Evolutionary conservation across 768 basidiomycete species (phyloP).

Genomic region (Rhizopogon salebrosus): DNA sequence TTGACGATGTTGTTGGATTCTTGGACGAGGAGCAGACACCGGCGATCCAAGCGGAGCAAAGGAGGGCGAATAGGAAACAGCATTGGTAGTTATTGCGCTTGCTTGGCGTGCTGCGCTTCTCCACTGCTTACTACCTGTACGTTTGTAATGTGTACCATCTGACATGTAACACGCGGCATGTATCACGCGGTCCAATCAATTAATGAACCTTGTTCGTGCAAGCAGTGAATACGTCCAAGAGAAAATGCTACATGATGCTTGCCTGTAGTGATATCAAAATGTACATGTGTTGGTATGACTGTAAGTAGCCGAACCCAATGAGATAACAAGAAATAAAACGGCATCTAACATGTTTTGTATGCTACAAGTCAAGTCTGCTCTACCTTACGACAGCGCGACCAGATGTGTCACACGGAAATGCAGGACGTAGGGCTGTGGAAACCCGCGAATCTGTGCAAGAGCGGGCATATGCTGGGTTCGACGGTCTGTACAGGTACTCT

Average conservation of each 20-base stretch:
- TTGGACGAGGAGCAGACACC: constrained; percentile 29
- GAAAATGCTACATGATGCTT: background rate
- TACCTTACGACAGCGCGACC: background rate
- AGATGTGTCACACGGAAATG: constrained; percentile 17
- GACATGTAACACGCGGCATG: background rate
- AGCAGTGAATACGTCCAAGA: background rate
- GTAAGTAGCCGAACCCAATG: background rate
- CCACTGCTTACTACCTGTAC: background rate
- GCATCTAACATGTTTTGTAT: background rate
- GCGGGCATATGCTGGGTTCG: constrained; percentile 26
- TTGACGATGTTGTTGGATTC: constrained; percentile 28
- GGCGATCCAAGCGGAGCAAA: constrained; percentile 9
- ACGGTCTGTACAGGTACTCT: constrained; percentile 24
- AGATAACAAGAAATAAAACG: background rate
- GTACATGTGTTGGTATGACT: background rate
- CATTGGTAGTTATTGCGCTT: background rate
- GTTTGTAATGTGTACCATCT: constrained; percentile 1
- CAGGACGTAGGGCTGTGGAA: constrained; percentile 29
- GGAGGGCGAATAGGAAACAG: constrained; percentile 4
- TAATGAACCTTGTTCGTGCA: background rate
- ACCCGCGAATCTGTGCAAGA: constrained; percentile 28
- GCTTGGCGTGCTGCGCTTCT: background rate
- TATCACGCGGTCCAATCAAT: background rate
- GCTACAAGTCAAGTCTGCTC: background rate
- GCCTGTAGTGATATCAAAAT: background rate